phyloP scores from a whole-genome alignment of 129 eudicot species.

The Centella asiatica region DNA sequence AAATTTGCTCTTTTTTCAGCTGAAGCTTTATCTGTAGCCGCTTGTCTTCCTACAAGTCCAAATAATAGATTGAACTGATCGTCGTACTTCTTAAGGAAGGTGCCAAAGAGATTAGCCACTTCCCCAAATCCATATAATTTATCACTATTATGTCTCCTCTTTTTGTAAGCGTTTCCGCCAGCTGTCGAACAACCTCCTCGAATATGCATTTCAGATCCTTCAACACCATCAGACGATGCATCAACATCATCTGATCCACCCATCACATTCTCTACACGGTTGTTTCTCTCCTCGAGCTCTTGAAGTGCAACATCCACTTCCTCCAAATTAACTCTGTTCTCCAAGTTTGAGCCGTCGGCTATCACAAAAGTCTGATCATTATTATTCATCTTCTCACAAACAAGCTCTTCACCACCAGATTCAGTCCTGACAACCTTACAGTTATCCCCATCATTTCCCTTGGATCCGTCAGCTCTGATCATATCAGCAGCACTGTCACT shows the following conservation, averaged over 20 bases:
- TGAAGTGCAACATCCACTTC: not conserved
- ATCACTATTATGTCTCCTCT: constrained; percentile 3
- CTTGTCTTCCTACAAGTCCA: constrained; percentile 5
- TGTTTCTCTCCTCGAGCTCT: not conserved
- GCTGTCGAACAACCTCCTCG: not conserved
- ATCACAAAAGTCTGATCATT: not conserved
- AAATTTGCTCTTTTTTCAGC: constrained; percentile 2
- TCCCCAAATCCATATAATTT: not conserved
- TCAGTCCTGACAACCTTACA: constrained; percentile 10
- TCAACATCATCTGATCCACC: not conserved
- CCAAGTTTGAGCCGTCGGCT: constrained; percentile 1
- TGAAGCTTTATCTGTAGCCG: not conserved
- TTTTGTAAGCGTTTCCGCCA: not conserved
- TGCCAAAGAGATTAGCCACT: not conserved
- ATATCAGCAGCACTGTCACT: not conserved
- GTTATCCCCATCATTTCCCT: constrained; percentile 1
- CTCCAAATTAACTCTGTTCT: not conserved
- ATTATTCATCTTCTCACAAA: not conserved
- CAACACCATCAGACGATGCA: not conserved
- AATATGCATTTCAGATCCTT: not conserved
- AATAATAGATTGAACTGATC: constrained; percentile 2
- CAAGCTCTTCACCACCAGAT: not conserved
- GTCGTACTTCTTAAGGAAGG: not conserved
- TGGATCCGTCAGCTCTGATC: not conserved
- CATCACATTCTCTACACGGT: not conserved